A percentile compares a stretch with the other conserved stretches of the same genome.
Evolutionary conservation across 176 grass and related monocot genomes (phyloP).

Genomic region (Poa pratensis): DNA sequence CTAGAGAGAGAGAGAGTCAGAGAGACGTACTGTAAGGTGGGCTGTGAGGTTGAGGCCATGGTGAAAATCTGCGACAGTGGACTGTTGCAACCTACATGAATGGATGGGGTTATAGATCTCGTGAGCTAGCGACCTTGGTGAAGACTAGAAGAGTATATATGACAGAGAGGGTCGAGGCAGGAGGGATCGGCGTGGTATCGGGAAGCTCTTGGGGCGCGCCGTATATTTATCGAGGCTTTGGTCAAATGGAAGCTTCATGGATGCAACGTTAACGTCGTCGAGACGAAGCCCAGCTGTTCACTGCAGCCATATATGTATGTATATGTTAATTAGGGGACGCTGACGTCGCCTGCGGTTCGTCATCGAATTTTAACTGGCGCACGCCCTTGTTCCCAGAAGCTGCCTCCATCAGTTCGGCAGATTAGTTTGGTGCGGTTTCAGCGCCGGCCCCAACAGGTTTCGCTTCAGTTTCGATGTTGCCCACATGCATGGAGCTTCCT

Average conservation of each 20-base stretch:
- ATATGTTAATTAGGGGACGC: background rate
- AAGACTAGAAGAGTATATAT: background rate
- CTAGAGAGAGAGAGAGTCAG: background rate
- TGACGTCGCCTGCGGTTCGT: background rate
- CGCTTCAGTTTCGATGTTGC: conserved; percentile 19
- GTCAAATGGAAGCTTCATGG: conserved; percentile 50
- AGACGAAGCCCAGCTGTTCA: background rate
- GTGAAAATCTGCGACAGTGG: background rate
- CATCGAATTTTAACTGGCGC: background rate
- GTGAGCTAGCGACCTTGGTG: background rate
- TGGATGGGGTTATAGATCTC: background rate
- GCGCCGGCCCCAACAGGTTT: conserved; percentile 3
- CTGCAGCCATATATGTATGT: background rate
- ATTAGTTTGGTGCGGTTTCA: background rate
- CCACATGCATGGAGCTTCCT: background rate
- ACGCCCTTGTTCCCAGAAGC: conserved; percentile 5
- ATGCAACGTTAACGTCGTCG: conserved; percentile 46
- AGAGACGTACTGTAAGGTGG: conserved; percentile 2
- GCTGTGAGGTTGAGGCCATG: conserved; percentile 47
- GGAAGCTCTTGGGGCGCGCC: conserved; percentile 11
- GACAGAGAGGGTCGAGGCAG: background rate
- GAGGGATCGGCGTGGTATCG: background rate
- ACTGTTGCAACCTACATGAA: conserved; percentile 4
- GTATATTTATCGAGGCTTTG: conserved; percentile 33
- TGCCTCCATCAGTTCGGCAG: background rate